A percentile compares a stretch with the other conserved stretches of the same genome.
Evolutionary conservation across 1,284 basidiomycete genomes (phyloP).

Genomic region (Sanghuangporus weigelae): DNA sequence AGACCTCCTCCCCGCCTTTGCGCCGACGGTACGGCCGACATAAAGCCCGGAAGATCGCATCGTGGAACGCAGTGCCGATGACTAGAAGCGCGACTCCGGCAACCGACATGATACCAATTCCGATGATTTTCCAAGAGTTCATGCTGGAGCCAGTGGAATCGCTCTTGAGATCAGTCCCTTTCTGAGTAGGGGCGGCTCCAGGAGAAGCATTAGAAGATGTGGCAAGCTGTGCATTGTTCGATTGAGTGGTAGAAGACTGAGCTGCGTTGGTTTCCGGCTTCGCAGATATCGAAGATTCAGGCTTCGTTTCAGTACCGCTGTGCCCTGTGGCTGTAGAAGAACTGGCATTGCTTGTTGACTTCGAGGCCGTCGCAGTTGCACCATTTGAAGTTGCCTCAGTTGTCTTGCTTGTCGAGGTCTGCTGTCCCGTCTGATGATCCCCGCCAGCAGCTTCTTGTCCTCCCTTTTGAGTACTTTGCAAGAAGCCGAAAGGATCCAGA

Average conservation of each 20-base stretch:
- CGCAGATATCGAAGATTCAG: neutral
- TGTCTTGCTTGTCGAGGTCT: neutral
- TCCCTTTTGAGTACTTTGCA: neutral
- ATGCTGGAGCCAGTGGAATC: slow-evolving; percentile 5
- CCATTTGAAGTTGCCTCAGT: neutral
- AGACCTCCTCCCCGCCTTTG: slow-evolving; percentile 4
- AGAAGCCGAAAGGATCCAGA: slow-evolving; percentile 14
- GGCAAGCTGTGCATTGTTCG: neutral
- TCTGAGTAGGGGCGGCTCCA: neutral
- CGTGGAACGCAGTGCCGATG: slow-evolving; percentile 14
- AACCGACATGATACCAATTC: slow-evolving; percentile 15
- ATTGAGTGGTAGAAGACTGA: neutral
- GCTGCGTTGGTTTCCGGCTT: neutral
- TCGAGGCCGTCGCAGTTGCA: neutral
- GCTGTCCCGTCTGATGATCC: neutral
- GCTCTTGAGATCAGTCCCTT: neutral
- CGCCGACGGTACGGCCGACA: neutral
- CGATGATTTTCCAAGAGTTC: slow-evolving; percentile 18
- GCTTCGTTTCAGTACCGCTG: neutral
- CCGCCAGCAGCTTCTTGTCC: neutral
- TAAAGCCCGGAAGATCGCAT: slow-evolving; percentile 5
- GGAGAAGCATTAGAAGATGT: neutral
- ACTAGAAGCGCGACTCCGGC: slow-evolving; percentile 8
- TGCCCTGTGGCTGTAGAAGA: neutral
- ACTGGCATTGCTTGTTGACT: neutral